Base-by-base conservation (phyloP, 78 protist genomes). In the Mastigamoeba balamuthi region DNA sequence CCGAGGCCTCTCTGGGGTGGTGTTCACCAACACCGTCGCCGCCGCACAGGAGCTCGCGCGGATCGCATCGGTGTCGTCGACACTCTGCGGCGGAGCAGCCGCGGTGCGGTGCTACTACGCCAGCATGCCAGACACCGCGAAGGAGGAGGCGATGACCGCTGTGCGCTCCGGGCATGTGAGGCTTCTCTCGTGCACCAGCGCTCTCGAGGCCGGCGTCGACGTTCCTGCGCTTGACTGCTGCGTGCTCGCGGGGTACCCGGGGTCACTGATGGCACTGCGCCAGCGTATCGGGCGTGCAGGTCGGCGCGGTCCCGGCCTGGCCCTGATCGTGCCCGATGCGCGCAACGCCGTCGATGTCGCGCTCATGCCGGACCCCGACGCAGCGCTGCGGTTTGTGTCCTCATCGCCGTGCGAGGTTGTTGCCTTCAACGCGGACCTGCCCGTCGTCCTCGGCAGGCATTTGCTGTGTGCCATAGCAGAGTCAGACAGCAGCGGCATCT, bases 191-290 rank as follows among this genome's bases (percentile, higher is more conserved):
- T 69, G 81, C 48, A 77, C 83, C n/a, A 83, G 74, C 53, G 88
- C 88, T 37, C 64, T 83, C 42, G 88, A 83, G 17, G 88, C 88
- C 17, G 88, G 88, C 69, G 88, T 83, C 0, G 79, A 83, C 68
- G 74, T 83, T 5, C 37, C 86, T 3, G 83, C 75, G 30, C 65
- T 83, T 66, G 88, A 83, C 79, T 75, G 78, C n/a, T 83, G 88
- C 69, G 17, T 83, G 27, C 63, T 81, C 23, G 64, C 71, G 48
- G 86, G 86, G 6, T 81, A 81, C 58, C 86, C 86, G 0, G 86
- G 86, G 52, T 74, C 80, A 4, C 74, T 63, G 37, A 75, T 81
- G 86, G 17, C 33, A 17, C 58, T 48, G 33, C 17, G 17, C 33
- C 58, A 48, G 17, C 17, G 58, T 25, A 17, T 48, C 17, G 58